Evolutionary conservation across 148 eudicot genomes (phyloP).

Genomic region (Drosera capensis): DNA sequence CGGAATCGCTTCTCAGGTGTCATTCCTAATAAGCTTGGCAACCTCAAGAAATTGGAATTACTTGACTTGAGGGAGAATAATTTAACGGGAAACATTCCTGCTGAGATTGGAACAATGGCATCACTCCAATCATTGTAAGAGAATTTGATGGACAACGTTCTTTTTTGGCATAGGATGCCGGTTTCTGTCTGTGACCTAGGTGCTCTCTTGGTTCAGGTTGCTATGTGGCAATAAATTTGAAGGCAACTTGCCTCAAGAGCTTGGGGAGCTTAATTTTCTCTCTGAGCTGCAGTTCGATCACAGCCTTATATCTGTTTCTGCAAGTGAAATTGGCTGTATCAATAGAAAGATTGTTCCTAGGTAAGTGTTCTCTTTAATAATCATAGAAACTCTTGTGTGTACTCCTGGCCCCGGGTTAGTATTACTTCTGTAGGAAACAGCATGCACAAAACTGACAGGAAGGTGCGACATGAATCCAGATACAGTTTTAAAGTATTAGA

Average conservation of each 20-base stretch:
- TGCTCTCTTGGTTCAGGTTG: slow-evolving; percentile 29
- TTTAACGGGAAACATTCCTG: slow-evolving; percentile 63
- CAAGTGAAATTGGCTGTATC: slow-evolving; percentile 21
- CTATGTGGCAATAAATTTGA: slow-evolving; percentile 57
- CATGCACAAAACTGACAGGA: too few relatives aligned
- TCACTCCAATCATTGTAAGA: slow-evolving; percentile 70
- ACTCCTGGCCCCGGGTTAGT: background rate
- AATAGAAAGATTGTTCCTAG: slow-evolving; percentile 47
- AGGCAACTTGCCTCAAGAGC: slow-evolving; percentile 42
- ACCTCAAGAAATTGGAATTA: slow-evolving; percentile 48
- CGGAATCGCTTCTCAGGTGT: slow-evolving; percentile 57
- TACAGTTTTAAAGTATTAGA: too few relatives aligned
- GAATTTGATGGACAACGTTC: background rate
- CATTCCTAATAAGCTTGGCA: slow-evolving; percentile 60
- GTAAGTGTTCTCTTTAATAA: slow-evolving; percentile 21
- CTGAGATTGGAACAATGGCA: slow-evolving; percentile 35
- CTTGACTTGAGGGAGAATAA: slow-evolving; percentile 74
- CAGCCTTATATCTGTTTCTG: slow-evolving; percentile 19
- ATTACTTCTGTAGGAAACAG: too few relatives aligned
- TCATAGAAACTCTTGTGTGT: too few relatives aligned
- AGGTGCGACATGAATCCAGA: too few relatives aligned
- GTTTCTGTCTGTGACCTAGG: slow-evolving; percentile 1
- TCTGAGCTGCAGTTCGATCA: slow-evolving; percentile 53
- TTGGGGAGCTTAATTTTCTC: slow-evolving; percentile 40
- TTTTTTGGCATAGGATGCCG: background rate